These are phyloP conservation scores for Cladosporium halotolerans DNA, from an alignment of 2,329 filamentous ascomycete genomes.

Conservation along the genomic window DNA sequence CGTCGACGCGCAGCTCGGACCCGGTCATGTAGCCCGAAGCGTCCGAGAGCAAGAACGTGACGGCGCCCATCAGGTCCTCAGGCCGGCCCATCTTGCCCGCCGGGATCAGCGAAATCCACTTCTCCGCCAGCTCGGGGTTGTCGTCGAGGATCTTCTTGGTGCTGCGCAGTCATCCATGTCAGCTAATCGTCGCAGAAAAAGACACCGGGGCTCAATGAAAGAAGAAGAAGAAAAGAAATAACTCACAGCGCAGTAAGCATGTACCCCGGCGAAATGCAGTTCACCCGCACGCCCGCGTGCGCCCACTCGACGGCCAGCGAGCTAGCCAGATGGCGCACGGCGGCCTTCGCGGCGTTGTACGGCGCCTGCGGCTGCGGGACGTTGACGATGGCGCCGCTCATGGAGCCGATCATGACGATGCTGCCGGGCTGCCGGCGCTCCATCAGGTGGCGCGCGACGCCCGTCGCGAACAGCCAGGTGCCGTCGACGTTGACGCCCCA, in stretches of 20 bases:
- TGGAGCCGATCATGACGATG: conserved; percentile 93
- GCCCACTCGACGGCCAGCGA: conserved; percentile 95
- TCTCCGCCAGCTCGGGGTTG: conserved; percentile 79
- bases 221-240: neutral
- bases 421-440: conserved; percentile 70
- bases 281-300: conserved; percentile 77
- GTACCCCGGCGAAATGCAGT: conserved; percentile 92
- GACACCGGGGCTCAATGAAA: neutral
- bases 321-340: conserved; percentile 78
- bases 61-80: conserved; percentile 87
- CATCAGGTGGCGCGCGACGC: conserved; percentile 83
- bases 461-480: conserved; percentile 80
- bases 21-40: conserved; percentile 66
- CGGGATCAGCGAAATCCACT: conserved; percentile 90
- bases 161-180: conserved; percentile 38
- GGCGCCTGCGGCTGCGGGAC: conserved; percentile 89
- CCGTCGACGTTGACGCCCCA: conserved; percentile 93
- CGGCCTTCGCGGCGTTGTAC: conserved; percentile 91
- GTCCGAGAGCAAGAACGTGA: conserved; percentile 78
- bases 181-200: neutral
- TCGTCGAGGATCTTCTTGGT: conserved; percentile 92
- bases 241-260: conserved; percentile 90
- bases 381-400: conserved; percentile 91
- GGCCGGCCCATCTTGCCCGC: conserved; percentile 90
- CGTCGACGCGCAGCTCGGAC: conserved; percentile 38